Base-by-base conservation (phyloP, 2,329 filamentous ascomycete species). In the Ophiostoma angusticollis region DNA sequence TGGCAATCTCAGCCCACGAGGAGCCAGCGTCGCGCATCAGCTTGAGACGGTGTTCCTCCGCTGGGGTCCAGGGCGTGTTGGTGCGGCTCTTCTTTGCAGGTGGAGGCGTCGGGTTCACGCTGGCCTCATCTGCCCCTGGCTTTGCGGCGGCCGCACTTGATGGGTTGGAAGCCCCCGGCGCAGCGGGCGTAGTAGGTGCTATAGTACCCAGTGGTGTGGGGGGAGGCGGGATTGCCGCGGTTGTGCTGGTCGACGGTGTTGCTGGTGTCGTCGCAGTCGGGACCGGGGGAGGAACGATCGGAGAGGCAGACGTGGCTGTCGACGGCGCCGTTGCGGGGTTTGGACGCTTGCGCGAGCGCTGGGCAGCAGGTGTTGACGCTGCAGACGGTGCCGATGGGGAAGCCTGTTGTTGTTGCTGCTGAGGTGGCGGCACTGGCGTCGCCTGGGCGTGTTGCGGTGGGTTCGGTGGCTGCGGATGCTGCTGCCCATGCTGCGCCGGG, bases 51-150 rank as follows among this genome's bases (percentile, higher is more conserved):
- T 89, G 76, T 61, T 98, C 91, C 59, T 98, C 91, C 24, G 83
- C 83, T 3, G 89, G 84, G 2, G 87, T 95, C 91, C 91, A 98
- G 0, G 91, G 91, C 3, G 91, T 98, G 57, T 98, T 98, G n/a
- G 91, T 96, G 44, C 91, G 73, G 52, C 85, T 91, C 66, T 95
- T 95, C 67, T 96, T 98, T 34, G 74, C 67, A 6, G 77, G 75
- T 2, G 75, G 74, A 21, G 67, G 68, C 50, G 52, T 50, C 1
- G 59, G 50, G 1, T 55, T 54, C 2, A 50, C 43, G 14, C 51
- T 55, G 6, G 52, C 47, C 23, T 63, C 58, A 17, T 62, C 59
- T 6, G 46, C 34, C 4, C 50, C 39, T 7, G 47, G 33, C 28
- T 55, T 44, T 5, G 32, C 45, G 5, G 30, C 13, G 6, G 46